These are phyloP conservation scores for Podila epigama DNA, from an alignment of 192 early-diverging fungal species.

Conservation along the genomic window DNA sequence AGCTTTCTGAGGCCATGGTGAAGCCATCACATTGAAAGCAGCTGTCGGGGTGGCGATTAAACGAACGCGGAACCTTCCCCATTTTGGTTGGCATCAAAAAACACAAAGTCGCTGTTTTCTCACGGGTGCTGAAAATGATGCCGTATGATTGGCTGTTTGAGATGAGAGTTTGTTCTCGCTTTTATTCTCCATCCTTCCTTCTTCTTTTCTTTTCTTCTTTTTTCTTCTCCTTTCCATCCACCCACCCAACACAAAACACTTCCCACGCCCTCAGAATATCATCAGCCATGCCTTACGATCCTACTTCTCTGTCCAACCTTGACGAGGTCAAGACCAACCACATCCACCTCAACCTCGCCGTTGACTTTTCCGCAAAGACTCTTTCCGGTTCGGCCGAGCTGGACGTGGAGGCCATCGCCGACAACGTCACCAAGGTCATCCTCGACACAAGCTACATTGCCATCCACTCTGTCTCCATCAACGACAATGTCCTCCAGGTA, in stretches of 20 bases:
- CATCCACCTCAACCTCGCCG: slow-evolving; percentile 75
- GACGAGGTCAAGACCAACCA: slow-evolving; percentile 76
- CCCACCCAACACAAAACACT: not conserved
- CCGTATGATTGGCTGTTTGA: no score
- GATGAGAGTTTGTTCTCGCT: not conserved
- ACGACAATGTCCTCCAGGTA: slow-evolving; percentile 46
- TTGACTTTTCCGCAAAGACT: slow-evolving; percentile 78
- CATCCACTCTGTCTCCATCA: slow-evolving; percentile 50
- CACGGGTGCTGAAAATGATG: no score
- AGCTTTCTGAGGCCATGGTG: no score
- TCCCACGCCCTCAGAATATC: not conserved
- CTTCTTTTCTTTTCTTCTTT: not conserved
- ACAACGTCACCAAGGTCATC: slow-evolving; percentile 66
- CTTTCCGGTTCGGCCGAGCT: slow-evolving; percentile 74
- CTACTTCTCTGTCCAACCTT: slow-evolving; percentile 85
- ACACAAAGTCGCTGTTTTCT: no score
- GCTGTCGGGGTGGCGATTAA: no score
- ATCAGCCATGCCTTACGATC: slow-evolving; percentile 73
- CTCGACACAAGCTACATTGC: slow-evolving; percentile 75
- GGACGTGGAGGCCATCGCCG: slow-evolving; percentile 59
- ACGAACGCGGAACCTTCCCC: no score
- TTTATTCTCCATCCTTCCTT: not conserved
- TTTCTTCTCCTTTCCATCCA: not conserved
- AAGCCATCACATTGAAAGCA: no score
- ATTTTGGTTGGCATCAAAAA: no score